Evolutionary conservation across 1,284 basidiomycete genomes (phyloP).

Genomic region (Lentinula novae-zelandiae): DNA sequence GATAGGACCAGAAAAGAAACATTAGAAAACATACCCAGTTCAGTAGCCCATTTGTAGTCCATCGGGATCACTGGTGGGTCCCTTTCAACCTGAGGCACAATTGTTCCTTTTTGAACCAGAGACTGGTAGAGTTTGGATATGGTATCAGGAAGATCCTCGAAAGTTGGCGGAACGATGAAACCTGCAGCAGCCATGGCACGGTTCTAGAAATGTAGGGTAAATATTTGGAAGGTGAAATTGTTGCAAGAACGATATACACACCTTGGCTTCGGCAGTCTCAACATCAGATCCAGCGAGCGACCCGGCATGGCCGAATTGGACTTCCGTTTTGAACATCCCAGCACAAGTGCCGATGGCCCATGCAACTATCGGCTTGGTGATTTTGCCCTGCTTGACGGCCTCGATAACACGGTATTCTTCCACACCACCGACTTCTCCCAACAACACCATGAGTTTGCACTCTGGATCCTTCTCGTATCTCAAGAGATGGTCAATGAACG

Average conservation of each 20-base stretch:
- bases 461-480: slow-evolving; percentile 97
- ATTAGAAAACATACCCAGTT: neutral
- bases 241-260: neutral
- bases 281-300: slow-evolving; percentile 97
- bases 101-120: slow-evolving; percentile 71
- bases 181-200: slow-evolving; percentile 91
- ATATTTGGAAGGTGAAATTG: neutral
- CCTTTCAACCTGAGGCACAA: slow-evolving; percentile 75
- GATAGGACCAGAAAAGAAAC: neutral
- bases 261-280: slow-evolving; percentile 95
- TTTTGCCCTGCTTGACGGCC: slow-evolving; percentile 89
- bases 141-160: slow-evolving; percentile 90
- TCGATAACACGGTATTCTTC: slow-evolving; percentile 99
- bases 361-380: slow-evolving; percentile 98
- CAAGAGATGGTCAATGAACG: slow-evolving; percentile 98
- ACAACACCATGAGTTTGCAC: slow-evolving; percentile 98
- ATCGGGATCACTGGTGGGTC: slow-evolving; percentile 96
- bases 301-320: slow-evolving; percentile 98
- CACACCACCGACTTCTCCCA: slow-evolving; percentile 98
- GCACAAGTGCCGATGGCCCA: slow-evolving; percentile 99
- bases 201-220: slow-evolving; percentile 46
- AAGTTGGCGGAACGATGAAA: slow-evolving; percentile 96
- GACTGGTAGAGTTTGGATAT: slow-evolving; percentile 84
- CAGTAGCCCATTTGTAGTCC: slow-evolving; percentile 99
- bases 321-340: slow-evolving; percentile 99